Evolutionary conservation across 148 eudicot species (phyloP).

Genomic region (Heliosperma pusillum): DNA sequence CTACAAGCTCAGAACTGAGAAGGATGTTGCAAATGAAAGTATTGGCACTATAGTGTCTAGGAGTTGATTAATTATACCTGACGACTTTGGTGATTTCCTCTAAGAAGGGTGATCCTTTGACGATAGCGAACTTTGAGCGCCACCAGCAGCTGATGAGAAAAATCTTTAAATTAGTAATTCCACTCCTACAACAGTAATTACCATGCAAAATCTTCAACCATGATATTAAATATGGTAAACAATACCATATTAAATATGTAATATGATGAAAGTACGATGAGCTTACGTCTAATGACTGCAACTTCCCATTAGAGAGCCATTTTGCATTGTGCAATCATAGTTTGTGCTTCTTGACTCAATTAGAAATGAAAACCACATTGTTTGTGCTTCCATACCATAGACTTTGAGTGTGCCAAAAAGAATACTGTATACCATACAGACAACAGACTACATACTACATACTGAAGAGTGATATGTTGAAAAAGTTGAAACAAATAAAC

Average conservation of each 20-base stretch:
- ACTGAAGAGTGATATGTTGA: background rate
- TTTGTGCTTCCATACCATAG: background rate
- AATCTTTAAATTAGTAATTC: background rate
- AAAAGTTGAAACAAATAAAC: background rate
- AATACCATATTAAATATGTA: too few relatives aligned
- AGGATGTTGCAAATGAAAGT: too few relatives aligned
- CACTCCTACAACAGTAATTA: background rate
- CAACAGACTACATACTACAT: background rate
- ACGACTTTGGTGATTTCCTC: conserved; percentile 97
- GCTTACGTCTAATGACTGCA: too few relatives aligned
- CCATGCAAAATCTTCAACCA: background rate
- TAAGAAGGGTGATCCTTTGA: conserved; percentile 79
- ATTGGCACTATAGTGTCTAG: background rate
- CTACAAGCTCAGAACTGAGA: background rate
- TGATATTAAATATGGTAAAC: too few relatives aligned
- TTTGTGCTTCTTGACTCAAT: background rate
- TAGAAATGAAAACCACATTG: background rate
- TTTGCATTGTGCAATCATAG: too few relatives aligned
- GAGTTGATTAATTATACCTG: conserved; percentile 42
- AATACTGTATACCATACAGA: background rate
- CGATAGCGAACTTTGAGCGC: conserved; percentile 93
- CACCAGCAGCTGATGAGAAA: conserved; percentile 65
- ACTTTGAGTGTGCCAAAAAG: too few relatives aligned
- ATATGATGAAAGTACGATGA: too few relatives aligned
- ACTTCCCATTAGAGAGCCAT: too few relatives aligned